Percentiles rank a stretch among this genome's conserved stretches.
Conservation (phyloP, 139 green algal species). For the Chara braunii region DNA sequence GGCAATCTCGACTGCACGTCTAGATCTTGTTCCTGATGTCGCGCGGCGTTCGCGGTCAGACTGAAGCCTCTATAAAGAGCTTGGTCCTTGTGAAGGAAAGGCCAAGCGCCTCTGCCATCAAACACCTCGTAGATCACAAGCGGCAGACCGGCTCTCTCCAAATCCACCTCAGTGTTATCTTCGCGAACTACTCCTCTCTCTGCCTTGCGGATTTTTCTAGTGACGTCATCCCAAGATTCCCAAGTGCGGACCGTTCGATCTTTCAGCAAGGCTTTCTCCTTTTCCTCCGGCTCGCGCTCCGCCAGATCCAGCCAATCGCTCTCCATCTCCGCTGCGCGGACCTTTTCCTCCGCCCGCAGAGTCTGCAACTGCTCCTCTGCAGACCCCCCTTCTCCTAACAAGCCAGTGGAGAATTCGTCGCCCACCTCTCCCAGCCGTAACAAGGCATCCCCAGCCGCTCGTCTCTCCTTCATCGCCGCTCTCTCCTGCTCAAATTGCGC, state of each 20-base stretch:
- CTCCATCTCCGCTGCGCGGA: too few species aligned
- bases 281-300: not conserved
- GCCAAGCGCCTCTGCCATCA: conserved; percentile 15
- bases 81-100: conserved; percentile 14
- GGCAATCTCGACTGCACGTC: not conserved
- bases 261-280: too few species aligned
- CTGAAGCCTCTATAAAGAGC: conserved; percentile 20
- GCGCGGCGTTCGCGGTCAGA: not conserved
- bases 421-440: too few species aligned
- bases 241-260: too few species aligned
- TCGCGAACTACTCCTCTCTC: too few species aligned
- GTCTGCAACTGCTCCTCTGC: not conserved
- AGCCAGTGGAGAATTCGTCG: not conserved
- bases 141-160: conserved; percentile 20
- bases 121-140: conserved; percentile 31
- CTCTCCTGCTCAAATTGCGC: not conserved
- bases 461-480: not conserved
- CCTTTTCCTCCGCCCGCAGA: not conserved
- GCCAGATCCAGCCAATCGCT: too few species aligned
- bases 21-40: conserved; percentile 10
- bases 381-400: not conserved
- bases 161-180: conserved; percentile 24
- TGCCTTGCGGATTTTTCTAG: too few species aligned
- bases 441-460: too few species aligned
- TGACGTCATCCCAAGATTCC: too few species aligned